Conservation (phyloP, 75 land plant genomes). For the Cryptomeria japonica region DNA sequence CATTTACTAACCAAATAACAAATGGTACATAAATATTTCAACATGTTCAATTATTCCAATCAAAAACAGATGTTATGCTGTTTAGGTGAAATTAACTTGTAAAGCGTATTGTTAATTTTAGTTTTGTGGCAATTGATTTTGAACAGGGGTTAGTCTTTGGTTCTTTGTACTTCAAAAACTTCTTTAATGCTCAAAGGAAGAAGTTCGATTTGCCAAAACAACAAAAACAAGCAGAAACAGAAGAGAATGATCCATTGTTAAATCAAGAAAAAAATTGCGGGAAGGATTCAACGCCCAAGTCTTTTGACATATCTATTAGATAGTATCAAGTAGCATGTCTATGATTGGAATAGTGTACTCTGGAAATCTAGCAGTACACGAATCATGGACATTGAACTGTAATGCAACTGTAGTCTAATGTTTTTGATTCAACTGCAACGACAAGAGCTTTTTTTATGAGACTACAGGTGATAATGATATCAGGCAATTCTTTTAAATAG, state of each 20-base stretch:
- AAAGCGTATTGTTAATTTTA: neutral
- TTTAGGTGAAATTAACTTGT: neutral
- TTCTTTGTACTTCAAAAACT: slow-evolving; percentile 52
- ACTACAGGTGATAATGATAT: neutral
- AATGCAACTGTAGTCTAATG: neutral
- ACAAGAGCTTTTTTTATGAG: neutral
- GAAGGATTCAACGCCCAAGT: neutral
- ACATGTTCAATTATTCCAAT: neutral
- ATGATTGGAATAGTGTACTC: neutral
- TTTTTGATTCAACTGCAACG: neutral
- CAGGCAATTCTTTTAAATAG: neutral
- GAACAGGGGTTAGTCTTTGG: slow-evolving; percentile 57
- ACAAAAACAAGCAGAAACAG: neutral
- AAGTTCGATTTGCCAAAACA: slow-evolving; percentile 10
- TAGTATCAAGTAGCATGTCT: neutral
- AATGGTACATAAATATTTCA: neutral
- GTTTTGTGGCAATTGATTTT: slow-evolving; percentile 3
- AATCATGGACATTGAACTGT: neutral
- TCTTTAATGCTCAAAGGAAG: slow-evolving; percentile 20
- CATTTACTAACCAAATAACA: neutral
- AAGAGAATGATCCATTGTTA: slow-evolving; percentile 9
- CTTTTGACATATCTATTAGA: slow-evolving; percentile 7
- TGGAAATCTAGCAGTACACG: slow-evolving; percentile 1
- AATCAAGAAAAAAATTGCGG: neutral
- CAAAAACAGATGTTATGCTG: neutral